Evolutionary conservation across 2,329 filamentous ascomycete genomes (phyloP).

Genomic region (Pseudomassariella vexata): DNA sequence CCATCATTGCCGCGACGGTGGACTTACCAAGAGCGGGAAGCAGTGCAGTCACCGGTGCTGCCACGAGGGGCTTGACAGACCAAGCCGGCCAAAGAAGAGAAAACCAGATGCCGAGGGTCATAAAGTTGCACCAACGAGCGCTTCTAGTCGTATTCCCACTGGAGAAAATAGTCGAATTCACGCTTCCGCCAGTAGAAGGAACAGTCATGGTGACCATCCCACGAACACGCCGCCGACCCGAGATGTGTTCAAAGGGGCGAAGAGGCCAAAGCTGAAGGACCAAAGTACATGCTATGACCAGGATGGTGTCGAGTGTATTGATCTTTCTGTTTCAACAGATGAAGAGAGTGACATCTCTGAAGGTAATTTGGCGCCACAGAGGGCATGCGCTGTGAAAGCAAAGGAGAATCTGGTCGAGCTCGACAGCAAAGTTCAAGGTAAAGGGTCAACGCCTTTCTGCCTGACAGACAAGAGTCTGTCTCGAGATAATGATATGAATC

Average conservation of each 20-base stretch:
- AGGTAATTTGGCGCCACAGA: not conserved
- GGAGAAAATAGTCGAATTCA: no score
- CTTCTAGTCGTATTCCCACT: no score
- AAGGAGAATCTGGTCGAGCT: constrained; percentile 7
- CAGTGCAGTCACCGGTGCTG: constrained; percentile 69
- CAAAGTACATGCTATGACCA: no score
- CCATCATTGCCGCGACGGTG: constrained; percentile 51
- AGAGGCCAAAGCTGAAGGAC: no score
- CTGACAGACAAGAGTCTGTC: no score
- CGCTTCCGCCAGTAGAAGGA: constrained; percentile 22
- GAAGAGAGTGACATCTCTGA: constrained; percentile 6
- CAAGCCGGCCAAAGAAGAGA: constrained; percentile 41
- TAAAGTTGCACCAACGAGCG: no score
- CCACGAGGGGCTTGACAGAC: constrained; percentile 63
- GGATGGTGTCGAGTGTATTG: constrained; percentile 18
- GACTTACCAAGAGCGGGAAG: constrained; percentile 29
- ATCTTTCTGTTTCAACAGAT: constrained; percentile 13
- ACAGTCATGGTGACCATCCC: no score
- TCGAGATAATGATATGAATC: no score
- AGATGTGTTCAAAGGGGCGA: no score
- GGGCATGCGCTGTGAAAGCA: constrained; percentile 1
- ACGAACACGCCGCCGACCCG: no score
- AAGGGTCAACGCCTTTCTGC: constrained; percentile 4
- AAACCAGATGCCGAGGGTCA: no score
- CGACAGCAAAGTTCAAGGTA: constrained; percentile 9